These are phyloP conservation scores for Yamadazyma scolyti DNA, from an alignment of 805 yeast species.

Conservation along the genomic window DNA sequence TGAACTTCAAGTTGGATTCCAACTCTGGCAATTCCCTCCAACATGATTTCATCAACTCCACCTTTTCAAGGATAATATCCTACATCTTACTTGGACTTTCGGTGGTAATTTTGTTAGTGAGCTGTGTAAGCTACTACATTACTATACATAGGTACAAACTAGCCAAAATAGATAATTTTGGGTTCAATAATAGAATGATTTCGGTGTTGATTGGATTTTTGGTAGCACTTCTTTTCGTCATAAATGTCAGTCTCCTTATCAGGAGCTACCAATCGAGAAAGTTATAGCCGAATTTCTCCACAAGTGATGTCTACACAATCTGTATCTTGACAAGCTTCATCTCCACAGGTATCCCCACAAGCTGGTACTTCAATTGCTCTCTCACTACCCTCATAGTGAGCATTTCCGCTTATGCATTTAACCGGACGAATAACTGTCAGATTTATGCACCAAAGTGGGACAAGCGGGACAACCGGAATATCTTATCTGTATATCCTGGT, in stretches of 20 bases:
- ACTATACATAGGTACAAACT: constrained; percentile 43
- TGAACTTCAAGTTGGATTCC: constrained; percentile 43
- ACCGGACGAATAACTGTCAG: too few relatives aligned
- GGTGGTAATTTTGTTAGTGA: constrained; percentile 31
- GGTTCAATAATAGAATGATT: constrained; percentile 20
- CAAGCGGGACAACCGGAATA: too few relatives aligned
- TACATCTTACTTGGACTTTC: constrained; percentile 36
- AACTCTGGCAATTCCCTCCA: constrained; percentile 20
- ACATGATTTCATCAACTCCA: constrained; percentile 6
- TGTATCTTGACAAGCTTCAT: too few relatives aligned
- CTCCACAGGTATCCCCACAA: too few relatives aligned
- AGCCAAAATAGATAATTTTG: constrained; percentile 31
- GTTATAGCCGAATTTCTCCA: too few relatives aligned
- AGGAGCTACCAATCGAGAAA: too few relatives aligned
- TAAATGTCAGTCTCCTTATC: constrained; percentile 9
- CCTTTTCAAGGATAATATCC: constrained; percentile 28
- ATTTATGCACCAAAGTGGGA: too few relatives aligned
- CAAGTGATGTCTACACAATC: too few relatives aligned
- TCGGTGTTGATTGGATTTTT: constrained; percentile 6
- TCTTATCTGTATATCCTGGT: too few relatives aligned
- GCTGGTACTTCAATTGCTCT: too few relatives aligned
- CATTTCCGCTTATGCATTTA: too few relatives aligned
- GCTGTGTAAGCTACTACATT: constrained; percentile 39
- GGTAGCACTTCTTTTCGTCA: constrained; percentile 6
- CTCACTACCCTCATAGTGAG: too few relatives aligned